Conservation (phyloP, 345 rosid species). For the Corymbia maculata region DNA sequence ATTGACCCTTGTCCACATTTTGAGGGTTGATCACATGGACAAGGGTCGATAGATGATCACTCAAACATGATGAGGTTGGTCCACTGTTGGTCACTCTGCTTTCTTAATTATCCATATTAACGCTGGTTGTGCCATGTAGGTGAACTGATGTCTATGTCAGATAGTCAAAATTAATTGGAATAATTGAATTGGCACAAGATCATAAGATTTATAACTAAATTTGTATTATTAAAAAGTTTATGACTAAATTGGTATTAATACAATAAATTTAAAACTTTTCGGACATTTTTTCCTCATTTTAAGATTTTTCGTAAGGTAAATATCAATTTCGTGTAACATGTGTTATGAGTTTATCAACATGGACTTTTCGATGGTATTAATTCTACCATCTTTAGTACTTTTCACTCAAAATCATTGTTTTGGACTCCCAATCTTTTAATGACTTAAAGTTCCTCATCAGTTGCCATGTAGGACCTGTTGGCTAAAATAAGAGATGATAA, state of each 20-base stretch:
- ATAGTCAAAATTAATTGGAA: rapidly evolving
- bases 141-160: rapidly evolving
- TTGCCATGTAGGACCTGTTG: not conserved
- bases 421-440: not conserved
- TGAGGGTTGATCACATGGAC: not conserved
- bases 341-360: not conserved
- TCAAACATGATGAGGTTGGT: not conserved
- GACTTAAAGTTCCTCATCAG: rapidly evolving
- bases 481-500: too few species aligned
- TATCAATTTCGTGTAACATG: not conserved
- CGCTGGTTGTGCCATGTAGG: rapidly evolving
- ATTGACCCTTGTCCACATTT: not conserved
- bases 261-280: too few species aligned
- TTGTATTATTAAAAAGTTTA: rapidly evolving
- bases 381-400: not conserved
- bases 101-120: too few species aligned
- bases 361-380: not conserved
- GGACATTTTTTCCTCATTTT: rapidly evolving
- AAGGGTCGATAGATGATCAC: not conserved
- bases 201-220: not conserved
- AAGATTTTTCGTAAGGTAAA: rapidly evolving
- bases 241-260: too few species aligned
- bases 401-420: not conserved
- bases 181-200: rapidly evolving
- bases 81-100: not conserved